Evolutionary conservation across 495 filamentous ascomycete genomes (phyloP).

Genomic region (Lasiosphaeria miniovina): DNA sequence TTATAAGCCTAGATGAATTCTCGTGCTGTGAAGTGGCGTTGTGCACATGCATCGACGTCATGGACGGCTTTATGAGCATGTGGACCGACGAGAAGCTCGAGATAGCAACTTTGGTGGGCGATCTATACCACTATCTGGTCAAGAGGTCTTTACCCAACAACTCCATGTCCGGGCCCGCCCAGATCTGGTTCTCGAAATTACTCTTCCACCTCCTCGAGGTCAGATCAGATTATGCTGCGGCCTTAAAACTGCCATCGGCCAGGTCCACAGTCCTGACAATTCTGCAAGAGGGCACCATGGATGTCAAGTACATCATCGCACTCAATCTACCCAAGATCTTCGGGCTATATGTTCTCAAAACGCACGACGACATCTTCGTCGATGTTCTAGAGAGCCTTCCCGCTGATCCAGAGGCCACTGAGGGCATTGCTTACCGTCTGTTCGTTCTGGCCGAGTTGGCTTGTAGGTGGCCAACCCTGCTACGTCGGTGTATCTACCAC

Average conservation of each 20-base stretch:
- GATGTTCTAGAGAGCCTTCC: constrained; percentile 75
- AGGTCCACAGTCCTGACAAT: constrained; percentile 73
- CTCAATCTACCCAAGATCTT: constrained; percentile 71
- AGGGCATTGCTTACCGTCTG: constrained; percentile 84
- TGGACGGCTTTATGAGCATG: constrained; percentile 60
- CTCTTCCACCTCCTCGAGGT: constrained; percentile 64
- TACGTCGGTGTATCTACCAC: constrained; percentile 82
- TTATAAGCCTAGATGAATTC: constrained; percentile 62
- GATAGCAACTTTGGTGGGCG: constrained; percentile 60
- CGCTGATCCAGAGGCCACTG: constrained; percentile 61
- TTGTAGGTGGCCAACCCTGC: constrained; percentile 73
- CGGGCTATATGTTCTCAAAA: constrained; percentile 68
- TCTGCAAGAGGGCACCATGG: constrained; percentile 61
- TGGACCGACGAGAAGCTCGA: constrained; percentile 58
- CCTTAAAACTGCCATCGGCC: constrained; percentile 58
- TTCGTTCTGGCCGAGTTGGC: constrained; percentile 71
- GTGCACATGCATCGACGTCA: constrained; percentile 63
- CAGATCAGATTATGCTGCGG: constrained; percentile 59
- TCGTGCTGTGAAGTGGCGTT: constrained; percentile 76
- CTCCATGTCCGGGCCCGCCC: constrained; percentile 64
- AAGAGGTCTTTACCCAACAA: constrained; percentile 58
- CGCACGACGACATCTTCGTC: constrained; percentile 77
- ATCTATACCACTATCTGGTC: constrained; percentile 80
- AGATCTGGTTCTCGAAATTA: constrained; percentile 61
- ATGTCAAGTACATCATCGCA: constrained; percentile 73